Conservation (phyloP, 129 eudicot genomes). For the Escallonia rubra region DNA sequence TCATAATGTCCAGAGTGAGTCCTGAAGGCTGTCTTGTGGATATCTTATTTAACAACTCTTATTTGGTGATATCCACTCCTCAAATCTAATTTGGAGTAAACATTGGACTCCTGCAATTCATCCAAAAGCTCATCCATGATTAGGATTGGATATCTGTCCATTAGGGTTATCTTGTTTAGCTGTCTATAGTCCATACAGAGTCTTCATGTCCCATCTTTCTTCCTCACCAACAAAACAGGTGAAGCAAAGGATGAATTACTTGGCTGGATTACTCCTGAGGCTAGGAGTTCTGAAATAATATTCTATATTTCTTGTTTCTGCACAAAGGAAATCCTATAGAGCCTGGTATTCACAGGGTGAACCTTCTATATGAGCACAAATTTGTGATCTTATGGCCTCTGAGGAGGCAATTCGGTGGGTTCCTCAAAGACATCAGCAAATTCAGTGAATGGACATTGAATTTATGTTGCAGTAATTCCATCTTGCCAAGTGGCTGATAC, state of each 20-base stretch:
- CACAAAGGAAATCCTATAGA: background rate
- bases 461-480: too few relatives aligned
- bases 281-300: background rate
- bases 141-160: slow-evolving; percentile 1
- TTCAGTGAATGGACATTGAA: too few relatives aligned
- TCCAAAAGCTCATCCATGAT: background rate
- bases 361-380: too few relatives aligned
- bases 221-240: background rate
- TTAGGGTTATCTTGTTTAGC: background rate
- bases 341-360: too few relatives aligned
- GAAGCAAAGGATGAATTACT: background rate
- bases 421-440: too few relatives aligned
- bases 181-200: background rate
- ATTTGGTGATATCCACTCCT: background rate
- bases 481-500: too few relatives aligned
- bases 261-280: background rate
- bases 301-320: background rate
- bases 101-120: background rate
- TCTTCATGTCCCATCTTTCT: background rate
- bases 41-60: background rate
- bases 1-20: background rate
- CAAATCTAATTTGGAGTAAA: background rate
- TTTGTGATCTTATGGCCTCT: too few relatives aligned
- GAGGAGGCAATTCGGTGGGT: too few relatives aligned
- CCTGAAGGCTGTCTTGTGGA: background rate